phyloP scores from a whole-genome alignment of 306 rosid genomes.

The Arachis stenosperma region DNA sequence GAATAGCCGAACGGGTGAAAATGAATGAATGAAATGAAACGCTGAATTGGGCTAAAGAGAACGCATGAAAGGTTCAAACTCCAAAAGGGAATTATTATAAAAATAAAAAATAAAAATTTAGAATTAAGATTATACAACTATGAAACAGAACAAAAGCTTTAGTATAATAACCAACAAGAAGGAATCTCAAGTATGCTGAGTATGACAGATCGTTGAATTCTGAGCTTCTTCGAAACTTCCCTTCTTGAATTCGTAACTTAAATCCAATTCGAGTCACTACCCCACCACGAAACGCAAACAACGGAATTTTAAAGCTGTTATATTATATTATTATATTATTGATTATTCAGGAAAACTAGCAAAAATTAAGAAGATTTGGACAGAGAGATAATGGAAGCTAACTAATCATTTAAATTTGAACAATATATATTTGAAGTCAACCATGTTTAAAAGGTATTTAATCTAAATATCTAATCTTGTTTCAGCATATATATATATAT shows the following conservation, averaged over 20 bases:
- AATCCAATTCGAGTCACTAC: conserved; percentile 1
- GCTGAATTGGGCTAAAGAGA: conserved; percentile 22
- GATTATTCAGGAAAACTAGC: no score
- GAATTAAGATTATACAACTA: neutral
- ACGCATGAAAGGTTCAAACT: neutral
- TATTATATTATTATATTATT: no score
- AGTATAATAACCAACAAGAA: neutral
- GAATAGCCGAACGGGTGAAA: conserved; percentile 6
- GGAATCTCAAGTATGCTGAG: neutral
- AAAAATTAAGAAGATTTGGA: no score
- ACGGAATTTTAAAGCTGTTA: neutral
- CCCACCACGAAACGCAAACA: neutral
- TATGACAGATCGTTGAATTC: neutral
- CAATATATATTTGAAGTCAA: no score
- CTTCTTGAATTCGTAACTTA: neutral
- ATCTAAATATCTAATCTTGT: no score
- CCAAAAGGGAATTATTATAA: neutral
- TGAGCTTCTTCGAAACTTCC: conserved; percentile 40
- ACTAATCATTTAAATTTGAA: no score
- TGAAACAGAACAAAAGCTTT: neutral
- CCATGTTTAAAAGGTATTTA: no score
- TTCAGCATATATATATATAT: no score
- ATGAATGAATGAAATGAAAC: neutral
- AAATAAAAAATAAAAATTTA: no score
- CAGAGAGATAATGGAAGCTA: no score